Base-by-base conservation (phyloP, 148 eudicot genomes). In the Spergularia marina region DNA sequence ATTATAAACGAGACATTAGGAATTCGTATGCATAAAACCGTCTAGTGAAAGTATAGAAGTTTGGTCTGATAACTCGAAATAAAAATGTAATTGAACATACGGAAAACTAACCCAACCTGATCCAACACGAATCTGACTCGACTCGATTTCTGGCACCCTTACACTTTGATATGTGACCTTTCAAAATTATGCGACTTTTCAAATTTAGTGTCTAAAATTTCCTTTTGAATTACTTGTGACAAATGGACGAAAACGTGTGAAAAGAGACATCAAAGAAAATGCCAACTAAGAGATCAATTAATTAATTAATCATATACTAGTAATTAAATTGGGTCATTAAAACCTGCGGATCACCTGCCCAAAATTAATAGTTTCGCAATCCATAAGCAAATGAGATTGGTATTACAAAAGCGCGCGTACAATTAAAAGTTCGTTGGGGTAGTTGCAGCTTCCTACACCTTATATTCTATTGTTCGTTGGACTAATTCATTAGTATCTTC, bases 361-460 rank as follows among this genome's bases (percentile, higher is more conserved):
- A 49, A 59, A 55, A 53, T 41, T 62, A 53, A 74, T 70, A 30
- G 36, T 68, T 44, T 44, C 1, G 49, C 57, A 53, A 36, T 6
- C 17, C 16, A 17, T 10, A 63, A 16, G 18, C 39, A 44, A 75
- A 53, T 36, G 16, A 34, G 12, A 15, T 21, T 16, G 12, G 11
- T 53, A 59, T 49, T 67, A 44, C 40, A n/a, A 67, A 63, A 57
- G 30, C 52, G 66, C 69, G 76, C 73, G 18, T 52, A 65, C 10
- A 81, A 71, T 81, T 67, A 81, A 81, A 81, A 81, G 83, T 81
- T 81, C 80, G 83, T 77, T 81, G 83, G 83, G 83, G 83, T 81
- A 68, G 83, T 81, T 81, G 80, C 60, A 77, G 75, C 76, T 79
- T 72, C 51, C 67, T 72, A 55, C 23, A 69, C 65, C 74, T 36